phyloP scores from a whole-genome alignment of 768 basidiomycete genomes.

The Sutorius australiensis region DNA sequence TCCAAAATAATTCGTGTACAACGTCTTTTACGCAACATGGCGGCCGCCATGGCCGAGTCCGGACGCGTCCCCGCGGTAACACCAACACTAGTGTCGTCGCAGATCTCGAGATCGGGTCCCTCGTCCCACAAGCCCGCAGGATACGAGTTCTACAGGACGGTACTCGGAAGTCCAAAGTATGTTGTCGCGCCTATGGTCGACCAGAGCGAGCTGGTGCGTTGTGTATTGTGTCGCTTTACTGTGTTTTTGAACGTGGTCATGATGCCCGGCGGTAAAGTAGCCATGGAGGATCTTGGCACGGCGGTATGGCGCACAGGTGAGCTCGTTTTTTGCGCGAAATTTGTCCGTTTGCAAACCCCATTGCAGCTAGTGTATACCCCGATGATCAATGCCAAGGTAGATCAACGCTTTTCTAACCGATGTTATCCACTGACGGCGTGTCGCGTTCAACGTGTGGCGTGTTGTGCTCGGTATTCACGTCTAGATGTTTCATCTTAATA shows the following conservation, averaged over 20 bases:
- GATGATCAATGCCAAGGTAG: conserved; percentile 91
- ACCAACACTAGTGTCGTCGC: background rate
- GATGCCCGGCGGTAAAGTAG: conserved; percentile 39
- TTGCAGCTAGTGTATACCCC: conserved; percentile 86
- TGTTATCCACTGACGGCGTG: background rate
- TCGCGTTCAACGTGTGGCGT: background rate
- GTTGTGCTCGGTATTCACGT: background rate
- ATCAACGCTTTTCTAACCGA: background rate
- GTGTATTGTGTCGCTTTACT: background rate
- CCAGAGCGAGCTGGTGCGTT: conserved; percentile 87
- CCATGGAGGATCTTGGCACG: conserved; percentile 87
- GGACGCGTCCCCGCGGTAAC: background rate
- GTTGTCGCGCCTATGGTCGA: conserved; percentile 99
- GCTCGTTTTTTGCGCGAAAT: background rate
- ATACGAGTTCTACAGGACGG: conserved; percentile 77
- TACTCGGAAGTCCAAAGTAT: conserved; percentile 81
- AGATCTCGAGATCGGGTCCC: background rate
- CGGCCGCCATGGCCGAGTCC: background rate
- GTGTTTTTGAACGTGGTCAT: background rate
- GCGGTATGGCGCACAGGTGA: conserved; percentile 75
- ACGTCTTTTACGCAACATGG: conserved; percentile 7
- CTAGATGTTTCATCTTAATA: conserved; percentile 56
- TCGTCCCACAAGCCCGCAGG: conserved; percentile 51
- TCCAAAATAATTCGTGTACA: background rate
- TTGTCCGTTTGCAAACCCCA: background rate